phyloP scores from a whole-genome alignment of 129 eudicot species.

The Chrysanthemum seticuspe region DNA sequence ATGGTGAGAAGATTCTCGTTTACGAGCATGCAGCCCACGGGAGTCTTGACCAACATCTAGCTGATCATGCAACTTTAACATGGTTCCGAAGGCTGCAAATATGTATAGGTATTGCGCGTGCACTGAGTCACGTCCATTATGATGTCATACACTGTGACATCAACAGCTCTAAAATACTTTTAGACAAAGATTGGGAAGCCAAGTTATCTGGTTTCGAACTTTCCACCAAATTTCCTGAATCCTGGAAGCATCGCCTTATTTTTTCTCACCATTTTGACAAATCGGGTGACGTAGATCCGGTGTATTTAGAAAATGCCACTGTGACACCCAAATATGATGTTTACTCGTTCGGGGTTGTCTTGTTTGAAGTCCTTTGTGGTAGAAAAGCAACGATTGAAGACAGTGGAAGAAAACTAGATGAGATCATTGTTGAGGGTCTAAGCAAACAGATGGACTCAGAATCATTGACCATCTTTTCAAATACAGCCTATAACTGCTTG shows the following conservation, averaged over 20 bases:
- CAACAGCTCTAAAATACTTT: background rate
- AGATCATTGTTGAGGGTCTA: constrained; percentile 4
- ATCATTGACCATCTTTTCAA: background rate
- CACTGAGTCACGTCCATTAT: background rate
- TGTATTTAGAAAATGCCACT: background rate
- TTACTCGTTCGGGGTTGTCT: constrained; percentile 18
- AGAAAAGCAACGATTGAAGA: background rate
- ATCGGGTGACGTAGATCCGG: background rate
- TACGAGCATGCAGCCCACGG: background rate
- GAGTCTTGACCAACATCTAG: background rate
- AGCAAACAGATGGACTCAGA: background rate
- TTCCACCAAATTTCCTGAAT: constrained; percentile 21
- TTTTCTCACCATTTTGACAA: constrained; percentile 3
- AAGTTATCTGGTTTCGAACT: constrained; percentile 14
- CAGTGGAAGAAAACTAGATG: background rate
- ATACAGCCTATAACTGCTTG: constrained; percentile 5
- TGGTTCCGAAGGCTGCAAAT: constrained; percentile 9
- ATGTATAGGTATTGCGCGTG: constrained; percentile 14
- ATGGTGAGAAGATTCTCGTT: background rate
- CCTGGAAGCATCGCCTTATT: constrained; percentile 21
- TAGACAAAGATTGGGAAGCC: constrained; percentile 19
- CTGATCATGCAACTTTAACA: background rate
- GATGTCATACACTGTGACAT: constrained; percentile 14
- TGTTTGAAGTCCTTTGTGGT: constrained; percentile 18
- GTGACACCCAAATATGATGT: constrained; percentile 29